Evolutionary conservation across 2,329 filamentous ascomycete genomes (phyloP), one percentile per base, ranked within the genome.

Genomic region (Colletotrichum lentis): DNA sequence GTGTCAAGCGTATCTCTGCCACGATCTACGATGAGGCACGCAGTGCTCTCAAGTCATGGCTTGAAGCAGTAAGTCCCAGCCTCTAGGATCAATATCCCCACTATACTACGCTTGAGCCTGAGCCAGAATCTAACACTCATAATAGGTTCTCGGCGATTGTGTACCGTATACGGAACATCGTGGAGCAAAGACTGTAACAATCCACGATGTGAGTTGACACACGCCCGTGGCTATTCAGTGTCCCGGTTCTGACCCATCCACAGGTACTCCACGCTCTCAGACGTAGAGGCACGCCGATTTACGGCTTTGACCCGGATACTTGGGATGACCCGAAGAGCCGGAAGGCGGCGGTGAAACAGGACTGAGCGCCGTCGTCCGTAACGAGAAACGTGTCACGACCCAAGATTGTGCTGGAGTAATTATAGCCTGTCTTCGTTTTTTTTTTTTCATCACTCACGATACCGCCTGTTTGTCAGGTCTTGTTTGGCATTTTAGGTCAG

Each of bases 1-100:
- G 92, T 0, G 89, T 95, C 0, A 94, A 94, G 75, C 83, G 91
- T 0, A 93, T 94, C 10, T 90, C 88, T 0, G 84, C 75, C 0
- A 71, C 53, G 0, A 89, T 94, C 3, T 94, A 94, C 73, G 82
- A 88, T 0, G 89, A 91, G 0, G 76, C 84, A 0, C 81, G 92
- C 0, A 20, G 4, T 0, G 86, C 82, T 0, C 60, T 94, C 1
- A 86, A 83, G 24, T 69, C 72, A 0, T 80, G 83, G 0, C 77
- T 94, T 0, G 71, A 78, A 5, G 70, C 71, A 35, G 87, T 89
- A 79, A 41, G 79, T 62, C 35, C 41, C 44, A 20, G 37, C 35
- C 41, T 18, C 22, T 59, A 2, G 16, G n/a, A 22, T 27, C 1
- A 46, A 8, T 2, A 55, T 20, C 49, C 44, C 5, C 31, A n/a